These are phyloP conservation scores for Didymella pinodella DNA, from an alignment of 2,329 filamentous ascomycete species.

Conservation along the genomic window DNA sequence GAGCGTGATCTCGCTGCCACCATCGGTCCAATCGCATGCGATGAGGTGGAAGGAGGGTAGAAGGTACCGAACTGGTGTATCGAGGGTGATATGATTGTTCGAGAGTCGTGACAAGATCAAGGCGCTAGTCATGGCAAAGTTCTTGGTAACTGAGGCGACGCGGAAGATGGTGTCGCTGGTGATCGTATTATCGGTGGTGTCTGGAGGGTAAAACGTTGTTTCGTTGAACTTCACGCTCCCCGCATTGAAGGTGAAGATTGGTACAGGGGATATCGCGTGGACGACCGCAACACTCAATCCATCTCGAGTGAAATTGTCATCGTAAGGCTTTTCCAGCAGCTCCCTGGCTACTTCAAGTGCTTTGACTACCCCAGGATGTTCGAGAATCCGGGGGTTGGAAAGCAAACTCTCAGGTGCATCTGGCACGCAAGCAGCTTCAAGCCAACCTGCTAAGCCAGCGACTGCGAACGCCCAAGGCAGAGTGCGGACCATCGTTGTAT, in stretches of 20 bases:
- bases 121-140: constrained; percentile 36
- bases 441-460: neutral
- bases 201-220: constrained; percentile 9
- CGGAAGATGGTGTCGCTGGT: constrained; percentile 45
- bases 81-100: constrained; percentile 19
- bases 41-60: constrained; percentile 37
- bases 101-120: constrained; percentile 27
- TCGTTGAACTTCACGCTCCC: constrained; percentile 45
- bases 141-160: constrained; percentile 42
- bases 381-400: constrained; percentile 26
- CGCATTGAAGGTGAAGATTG: constrained; percentile 39
- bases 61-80: constrained; percentile 33
- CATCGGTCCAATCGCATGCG: constrained; percentile 39
- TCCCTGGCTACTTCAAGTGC: constrained; percentile 36
- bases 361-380: constrained; percentile 33
- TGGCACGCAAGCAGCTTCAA: constrained; percentile 33
- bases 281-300: constrained; percentile 43
- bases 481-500: neutral
- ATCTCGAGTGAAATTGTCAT: constrained; percentile 35
- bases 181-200: constrained; percentile 21
- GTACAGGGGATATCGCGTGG: constrained; percentile 34
- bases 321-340: constrained; percentile 7
- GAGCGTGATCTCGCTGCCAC: constrained; percentile 44
- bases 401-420: constrained; percentile 35
- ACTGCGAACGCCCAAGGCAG: neutral